phyloP scores from a whole-genome alignment of 1,139 yeast genomes.

The Blastobotrys proliferans region DNA sequence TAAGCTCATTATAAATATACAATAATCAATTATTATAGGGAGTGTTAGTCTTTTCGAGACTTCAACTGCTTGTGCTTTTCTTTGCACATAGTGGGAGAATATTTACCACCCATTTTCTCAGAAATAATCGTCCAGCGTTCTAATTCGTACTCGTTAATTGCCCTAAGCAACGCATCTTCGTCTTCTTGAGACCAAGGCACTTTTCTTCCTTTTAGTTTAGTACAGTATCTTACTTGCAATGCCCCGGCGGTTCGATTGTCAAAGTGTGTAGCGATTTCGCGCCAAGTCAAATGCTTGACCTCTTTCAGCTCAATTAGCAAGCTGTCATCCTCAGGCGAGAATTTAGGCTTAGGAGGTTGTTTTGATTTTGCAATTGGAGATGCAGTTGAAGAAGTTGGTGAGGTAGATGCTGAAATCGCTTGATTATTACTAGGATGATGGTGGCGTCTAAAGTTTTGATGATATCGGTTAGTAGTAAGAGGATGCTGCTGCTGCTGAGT shows the following conservation, averaged over 20 bases:
- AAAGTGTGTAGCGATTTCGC: constrained; percentile 30
- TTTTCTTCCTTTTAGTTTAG: constrained; percentile 26
- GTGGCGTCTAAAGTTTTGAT: too few relatives aligned
- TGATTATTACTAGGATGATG: too few relatives aligned
- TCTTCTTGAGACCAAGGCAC: constrained; percentile 28
- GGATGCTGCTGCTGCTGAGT: neutral
- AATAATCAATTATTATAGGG: too few relatives aligned
- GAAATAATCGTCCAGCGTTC: constrained; percentile 28
- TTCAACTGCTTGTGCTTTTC: constrained; percentile 21
- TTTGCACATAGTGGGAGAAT: constrained; percentile 25
- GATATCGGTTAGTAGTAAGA: neutral
- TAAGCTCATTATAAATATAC: too few relatives aligned
- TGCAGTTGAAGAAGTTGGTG: neutral
- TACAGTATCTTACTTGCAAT: constrained; percentile 32
- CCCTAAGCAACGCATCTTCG: constrained; percentile 21
- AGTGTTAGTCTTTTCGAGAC: too few relatives aligned
- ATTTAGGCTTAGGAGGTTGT: constrained; percentile 25
- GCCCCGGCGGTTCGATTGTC: constrained; percentile 32
- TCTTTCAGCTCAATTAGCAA: constrained; percentile 30
- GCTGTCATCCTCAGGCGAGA: constrained; percentile 29
- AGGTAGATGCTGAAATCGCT: neutral
- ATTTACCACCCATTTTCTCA: constrained; percentile 26
- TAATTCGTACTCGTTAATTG: constrained; percentile 26
- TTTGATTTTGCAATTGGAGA: constrained; percentile 3
- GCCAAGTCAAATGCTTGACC: constrained; percentile 28